Evolutionary conservation across 768 basidiomycete genomes (phyloP).

Genomic region (Lactifluus pinguis): DNA sequence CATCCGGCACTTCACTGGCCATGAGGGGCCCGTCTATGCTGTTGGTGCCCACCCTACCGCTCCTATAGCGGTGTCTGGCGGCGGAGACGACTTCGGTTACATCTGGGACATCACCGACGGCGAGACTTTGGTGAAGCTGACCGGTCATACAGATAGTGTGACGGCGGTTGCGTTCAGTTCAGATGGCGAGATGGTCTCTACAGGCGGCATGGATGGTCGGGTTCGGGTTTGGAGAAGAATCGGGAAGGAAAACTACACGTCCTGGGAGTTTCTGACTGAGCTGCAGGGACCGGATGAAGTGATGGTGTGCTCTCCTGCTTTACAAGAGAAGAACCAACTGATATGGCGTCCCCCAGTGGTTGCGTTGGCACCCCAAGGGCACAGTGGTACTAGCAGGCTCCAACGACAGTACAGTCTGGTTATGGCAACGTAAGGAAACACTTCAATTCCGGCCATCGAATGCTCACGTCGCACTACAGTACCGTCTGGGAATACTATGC

Average conservation of each 20-base stretch:
- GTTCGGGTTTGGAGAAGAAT: constrained; percentile 88
- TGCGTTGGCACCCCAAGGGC: constrained; percentile 96
- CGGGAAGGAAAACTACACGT: constrained; percentile 59
- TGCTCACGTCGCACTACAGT: constrained; percentile 40
- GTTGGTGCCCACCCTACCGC: constrained; percentile 77
- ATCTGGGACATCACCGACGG: constrained; percentile 86
- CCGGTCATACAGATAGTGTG: constrained; percentile 92
- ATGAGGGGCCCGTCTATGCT: constrained; percentile 74
- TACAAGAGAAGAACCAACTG: neutral
- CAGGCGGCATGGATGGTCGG: constrained; percentile 97
- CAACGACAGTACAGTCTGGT: constrained; percentile 90
- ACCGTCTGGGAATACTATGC: constrained; percentile 90
- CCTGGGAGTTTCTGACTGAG: constrained; percentile 93
- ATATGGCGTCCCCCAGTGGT: constrained; percentile 49
- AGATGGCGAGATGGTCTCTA: constrained; percentile 90
- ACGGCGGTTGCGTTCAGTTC: constrained; percentile 66
- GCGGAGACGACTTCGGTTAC: constrained; percentile 91
- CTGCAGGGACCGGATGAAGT: constrained; percentile 94
- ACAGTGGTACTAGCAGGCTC: constrained; percentile 81
- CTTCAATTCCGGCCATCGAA: neutral
- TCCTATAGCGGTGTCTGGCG: constrained; percentile 82
- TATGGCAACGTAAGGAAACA: constrained; percentile 82
- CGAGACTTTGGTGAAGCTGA: constrained; percentile 71
- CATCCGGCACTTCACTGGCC: constrained; percentile 58
- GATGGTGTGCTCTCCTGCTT: constrained; percentile 46